These are phyloP conservation scores for Aschersonia sp. DNA, from an alignment of 2,329 filamentous ascomycete genomes.

Conservation along the genomic window DNA sequence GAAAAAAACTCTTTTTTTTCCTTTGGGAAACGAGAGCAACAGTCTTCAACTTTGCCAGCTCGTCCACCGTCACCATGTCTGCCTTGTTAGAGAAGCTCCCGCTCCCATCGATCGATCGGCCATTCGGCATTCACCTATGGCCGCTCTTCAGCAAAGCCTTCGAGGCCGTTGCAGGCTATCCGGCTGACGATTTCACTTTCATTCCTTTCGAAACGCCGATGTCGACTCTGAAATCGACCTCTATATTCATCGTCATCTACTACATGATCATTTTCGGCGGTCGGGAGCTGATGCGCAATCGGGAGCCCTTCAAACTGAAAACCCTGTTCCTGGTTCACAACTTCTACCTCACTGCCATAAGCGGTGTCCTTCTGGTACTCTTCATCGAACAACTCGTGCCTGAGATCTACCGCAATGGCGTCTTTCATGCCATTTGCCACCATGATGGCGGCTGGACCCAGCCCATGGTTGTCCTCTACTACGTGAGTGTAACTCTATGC, in stretches of 20 bases:
- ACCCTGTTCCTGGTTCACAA: conserved; percentile 91
- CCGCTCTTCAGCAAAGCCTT: conserved; percentile 85
- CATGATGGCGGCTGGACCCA: conserved; percentile 79
- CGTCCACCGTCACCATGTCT: conserved; percentile 18
- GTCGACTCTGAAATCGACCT: conserved; percentile 76
- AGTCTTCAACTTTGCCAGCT: neutral
- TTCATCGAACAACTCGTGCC: conserved; percentile 87
- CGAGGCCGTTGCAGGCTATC: conserved; percentile 62
- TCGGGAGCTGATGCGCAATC: conserved; percentile 79
- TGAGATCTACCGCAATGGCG: conserved; percentile 61
- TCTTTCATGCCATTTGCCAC: conserved; percentile 83
- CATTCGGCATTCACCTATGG: conserved; percentile 86
- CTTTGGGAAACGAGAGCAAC: no score
- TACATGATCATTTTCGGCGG: conserved; percentile 90
- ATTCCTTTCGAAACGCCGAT: conserved; percentile 69
- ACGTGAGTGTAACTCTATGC: conserved; percentile 44
- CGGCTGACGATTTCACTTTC: conserved; percentile 77
- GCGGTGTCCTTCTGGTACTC: conserved; percentile 62
- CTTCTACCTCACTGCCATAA: conserved; percentile 81
- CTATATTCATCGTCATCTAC: conserved; percentile 72
- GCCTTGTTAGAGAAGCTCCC: conserved; percentile 42
- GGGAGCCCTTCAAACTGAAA: conserved; percentile 75
- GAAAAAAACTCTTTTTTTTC: no score
- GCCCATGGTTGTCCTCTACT: conserved; percentile 87
- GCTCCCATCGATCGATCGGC: conserved; percentile 72